Base-by-base conservation (phyloP, 495 filamentous ascomycete genomes). In the Rusavskia elegans region DNA sequence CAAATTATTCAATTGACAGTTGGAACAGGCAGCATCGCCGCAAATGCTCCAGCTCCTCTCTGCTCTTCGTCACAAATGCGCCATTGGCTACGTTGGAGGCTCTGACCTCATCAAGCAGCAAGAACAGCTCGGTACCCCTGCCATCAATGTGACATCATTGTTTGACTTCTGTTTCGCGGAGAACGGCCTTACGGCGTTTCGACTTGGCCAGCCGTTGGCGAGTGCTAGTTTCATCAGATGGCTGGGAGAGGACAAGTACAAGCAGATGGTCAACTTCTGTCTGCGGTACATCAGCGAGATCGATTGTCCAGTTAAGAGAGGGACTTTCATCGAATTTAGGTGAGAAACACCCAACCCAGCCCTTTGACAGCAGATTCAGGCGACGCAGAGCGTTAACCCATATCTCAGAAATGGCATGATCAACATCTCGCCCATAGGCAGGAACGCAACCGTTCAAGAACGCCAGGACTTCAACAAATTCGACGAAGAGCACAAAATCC, bases 121-220 rank as follows among this genome's bases (percentile, higher is more conserved):
- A 64, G 92, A 98, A 65, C 92, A 98, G 67, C 79, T 97, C 25
- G 89, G 87, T 60, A 72, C 74, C 2, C 52, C 66, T 29, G 58
- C 64, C 30, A 72, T 83, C 45, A 66, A 79, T 61, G 87, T 89
- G 8, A 87, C 80, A 6, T 64, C 76, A 39, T 79, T 96, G 53
- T 98, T 97, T 71, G 90, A 97, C 71, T 96, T 86, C 71, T 90
- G 84, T 74, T 97, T 97, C 72, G 69, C 87, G 50, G 90, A 97
- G 71, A 96, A 97, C 69, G 90, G 92, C 2, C 78, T 98, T 53
- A 89, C 83, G 0, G 90, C 89, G n/a, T 92, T 73, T 72, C 86
- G 85, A 57, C 63, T 87, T 59, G 90, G 90, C 55, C 63, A 77
- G 59, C 71, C 73, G 48, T 75, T 98, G 17, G 69, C 82, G 2